These are phyloP conservation scores for Boletus coccyginus DNA, from an alignment of 768 basidiomycete genomes.

Conservation along the genomic window DNA sequence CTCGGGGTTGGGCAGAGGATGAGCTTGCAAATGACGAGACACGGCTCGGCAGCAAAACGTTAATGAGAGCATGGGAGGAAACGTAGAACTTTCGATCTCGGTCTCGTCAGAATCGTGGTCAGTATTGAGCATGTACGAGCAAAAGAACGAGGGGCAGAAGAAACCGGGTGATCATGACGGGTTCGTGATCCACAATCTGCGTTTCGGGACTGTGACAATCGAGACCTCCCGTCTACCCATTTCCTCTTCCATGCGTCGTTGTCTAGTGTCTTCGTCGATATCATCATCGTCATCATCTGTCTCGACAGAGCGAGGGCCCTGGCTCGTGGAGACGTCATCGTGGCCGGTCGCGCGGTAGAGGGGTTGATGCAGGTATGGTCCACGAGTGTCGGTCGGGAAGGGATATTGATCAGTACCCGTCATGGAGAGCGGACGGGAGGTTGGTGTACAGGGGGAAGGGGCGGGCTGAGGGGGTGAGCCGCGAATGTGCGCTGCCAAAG, in stretches of 20 bases:
- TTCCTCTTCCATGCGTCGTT: constrained; percentile 76
- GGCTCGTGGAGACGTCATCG: constrained; percentile 41
- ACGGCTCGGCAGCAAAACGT: constrained; percentile 13
- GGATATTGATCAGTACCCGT: constrained; percentile 41
- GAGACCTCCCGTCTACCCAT: constrained; percentile 80
- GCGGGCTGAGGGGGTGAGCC: constrained; percentile 25
- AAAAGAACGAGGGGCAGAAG: background rate
- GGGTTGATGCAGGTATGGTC: constrained; percentile 72
- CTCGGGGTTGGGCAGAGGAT: background rate
- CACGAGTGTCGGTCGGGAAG: constrained; percentile 43
- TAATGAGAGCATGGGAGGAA: constrained; percentile 8
- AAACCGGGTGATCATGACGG: constrained; percentile 39
- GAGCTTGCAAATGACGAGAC: constrained; percentile 14
- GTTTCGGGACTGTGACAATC: constrained; percentile 75
- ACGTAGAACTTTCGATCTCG: constrained; percentile 3
- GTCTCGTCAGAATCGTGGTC: constrained; percentile 17
- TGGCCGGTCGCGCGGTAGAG: constrained; percentile 47
- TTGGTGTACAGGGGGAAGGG: constrained; percentile 35
- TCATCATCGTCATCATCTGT: constrained; percentile 66
- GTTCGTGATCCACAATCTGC: constrained; percentile 72
- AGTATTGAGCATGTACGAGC: constrained; percentile 20
- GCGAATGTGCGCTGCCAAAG: constrained; percentile 45
- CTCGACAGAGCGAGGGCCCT: constrained; percentile 48
- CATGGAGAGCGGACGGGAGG: constrained; percentile 41
- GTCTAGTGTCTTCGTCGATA: constrained; percentile 70